phyloP scores from a whole-genome alignment of 371 early-diverging fungal species.

The Sporodiniella umbellata region DNA sequence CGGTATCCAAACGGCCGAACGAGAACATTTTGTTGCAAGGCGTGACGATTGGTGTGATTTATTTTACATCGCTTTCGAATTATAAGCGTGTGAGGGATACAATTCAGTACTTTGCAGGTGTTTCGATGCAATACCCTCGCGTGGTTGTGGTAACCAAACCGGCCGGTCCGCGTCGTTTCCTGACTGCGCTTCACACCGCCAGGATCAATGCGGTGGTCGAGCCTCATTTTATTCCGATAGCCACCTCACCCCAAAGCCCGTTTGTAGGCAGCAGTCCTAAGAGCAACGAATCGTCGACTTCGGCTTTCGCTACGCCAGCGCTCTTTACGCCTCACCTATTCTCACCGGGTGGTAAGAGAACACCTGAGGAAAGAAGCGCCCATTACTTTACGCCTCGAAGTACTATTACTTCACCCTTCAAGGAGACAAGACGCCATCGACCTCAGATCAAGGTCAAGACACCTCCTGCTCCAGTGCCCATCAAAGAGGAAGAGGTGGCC shows the following conservation, averaged over 20 bases:
- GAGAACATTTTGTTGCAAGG: slow-evolving; percentile 18
- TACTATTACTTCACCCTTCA: neutral
- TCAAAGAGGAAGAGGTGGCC: neutral
- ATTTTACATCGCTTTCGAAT: slow-evolving; percentile 57
- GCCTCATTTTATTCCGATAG: slow-evolving; percentile 61
- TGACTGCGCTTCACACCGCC: slow-evolving; percentile 64
- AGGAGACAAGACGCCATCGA: slow-evolving; percentile 7
- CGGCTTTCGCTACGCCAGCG: neutral
- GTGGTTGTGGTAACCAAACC: slow-evolving; percentile 68
- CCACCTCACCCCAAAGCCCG: slow-evolving; percentile 53
- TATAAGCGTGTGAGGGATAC: slow-evolving; percentile 59
- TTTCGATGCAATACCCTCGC: slow-evolving; percentile 31
- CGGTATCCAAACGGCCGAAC: slow-evolving; percentile 24
- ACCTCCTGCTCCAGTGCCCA: neutral
- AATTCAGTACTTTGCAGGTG: slow-evolving; percentile 32
- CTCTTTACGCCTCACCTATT: slow-evolving; percentile 16
- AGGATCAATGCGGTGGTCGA: slow-evolving; percentile 54
- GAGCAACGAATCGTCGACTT: neutral
- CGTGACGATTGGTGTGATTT: slow-evolving; percentile 51
- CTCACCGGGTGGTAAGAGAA: slow-evolving; percentile 7
- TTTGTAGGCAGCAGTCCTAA: neutral
- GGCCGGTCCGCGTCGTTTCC: slow-evolving; percentile 63
- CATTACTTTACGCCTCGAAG: slow-evolving; percentile 12
- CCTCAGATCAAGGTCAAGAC: slow-evolving; percentile 6
- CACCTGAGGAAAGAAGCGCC: slow-evolving; percentile 13